Evolutionary conservation across 148 eudicot species (phyloP).

Genomic region (Fagopyrum esculentum): DNA sequence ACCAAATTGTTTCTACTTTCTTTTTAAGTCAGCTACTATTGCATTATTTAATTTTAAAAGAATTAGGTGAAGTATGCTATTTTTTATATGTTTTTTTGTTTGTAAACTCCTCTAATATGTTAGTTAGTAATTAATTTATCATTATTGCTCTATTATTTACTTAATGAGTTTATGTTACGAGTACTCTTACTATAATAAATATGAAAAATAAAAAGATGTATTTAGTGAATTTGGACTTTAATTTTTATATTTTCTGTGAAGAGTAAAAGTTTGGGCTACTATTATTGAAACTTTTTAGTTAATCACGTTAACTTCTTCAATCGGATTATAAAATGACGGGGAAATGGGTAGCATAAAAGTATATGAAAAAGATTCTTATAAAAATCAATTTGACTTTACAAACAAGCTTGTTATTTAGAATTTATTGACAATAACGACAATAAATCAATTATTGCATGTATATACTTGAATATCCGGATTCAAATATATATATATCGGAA

Average conservation of each 20-base stretch:
- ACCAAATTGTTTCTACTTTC: too few species aligned
- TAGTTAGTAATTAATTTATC: too few species aligned
- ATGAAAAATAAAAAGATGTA: too few species aligned
- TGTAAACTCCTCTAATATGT: too few species aligned
- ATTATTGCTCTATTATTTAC: too few species aligned
- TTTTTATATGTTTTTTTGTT: too few species aligned
- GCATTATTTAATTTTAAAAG: too few species aligned
- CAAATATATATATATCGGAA: neutral
- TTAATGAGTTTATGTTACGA: too few species aligned
- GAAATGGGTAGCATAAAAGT: neutral
- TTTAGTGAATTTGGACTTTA: too few species aligned
- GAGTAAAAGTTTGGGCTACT: neutral
- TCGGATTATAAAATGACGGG: neutral
- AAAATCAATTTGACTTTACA: neutral
- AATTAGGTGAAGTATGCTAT: too few species aligned
- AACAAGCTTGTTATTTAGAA: neutral
- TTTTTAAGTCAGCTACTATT: too few species aligned
- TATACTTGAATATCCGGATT: neutral
- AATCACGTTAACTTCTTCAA: neutral
- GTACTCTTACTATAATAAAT: too few species aligned
- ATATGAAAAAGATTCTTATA: neutral
- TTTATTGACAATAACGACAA: neutral
- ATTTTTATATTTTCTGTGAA: neutral
- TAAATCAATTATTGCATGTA: neutral
- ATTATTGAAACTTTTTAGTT: neutral